phyloP scores from a whole-genome alignment of 441 rosid species.

The Gossypium gossypioides region DNA sequence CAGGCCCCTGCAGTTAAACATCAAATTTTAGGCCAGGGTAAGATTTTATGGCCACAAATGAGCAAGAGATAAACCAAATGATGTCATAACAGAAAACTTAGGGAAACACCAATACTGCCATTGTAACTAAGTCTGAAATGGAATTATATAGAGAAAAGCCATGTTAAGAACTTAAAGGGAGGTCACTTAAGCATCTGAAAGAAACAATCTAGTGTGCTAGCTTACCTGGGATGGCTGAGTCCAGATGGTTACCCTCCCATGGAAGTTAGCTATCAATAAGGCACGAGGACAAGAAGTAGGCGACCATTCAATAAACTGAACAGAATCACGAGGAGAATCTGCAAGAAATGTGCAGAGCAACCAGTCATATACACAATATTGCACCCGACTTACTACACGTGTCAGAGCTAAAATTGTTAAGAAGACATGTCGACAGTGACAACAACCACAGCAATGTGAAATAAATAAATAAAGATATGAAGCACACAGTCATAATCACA shows the following conservation, averaged over 20 bases:
- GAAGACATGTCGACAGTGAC: neutral
- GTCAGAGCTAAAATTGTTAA: neutral
- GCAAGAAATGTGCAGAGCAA: slow-evolving; percentile 20
- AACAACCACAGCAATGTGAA: neutral
- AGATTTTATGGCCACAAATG: slow-evolving; percentile 6
- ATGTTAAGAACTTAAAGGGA: slow-evolving; percentile 7
- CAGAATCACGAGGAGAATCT: slow-evolving; percentile 99
- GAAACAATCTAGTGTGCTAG: slow-evolving; percentile 9
- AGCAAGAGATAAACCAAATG: neutral
- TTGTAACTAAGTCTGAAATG: neutral
- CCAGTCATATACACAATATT: neutral
- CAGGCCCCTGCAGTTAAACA: slow-evolving; percentile 56
- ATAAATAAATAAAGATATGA: neutral
- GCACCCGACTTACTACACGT: neutral
- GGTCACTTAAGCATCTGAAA: slow-evolving; percentile 5
- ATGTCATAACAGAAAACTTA: neutral
- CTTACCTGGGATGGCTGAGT: slow-evolving; percentile 89
- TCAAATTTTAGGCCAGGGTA: slow-evolving; percentile 6
- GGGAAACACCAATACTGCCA: slow-evolving; percentile 7
- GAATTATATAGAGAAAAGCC: neutral
- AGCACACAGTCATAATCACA: neutral
- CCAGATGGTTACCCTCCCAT: slow-evolving; percentile 96
- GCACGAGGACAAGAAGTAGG: slow-evolving; percentile 94
- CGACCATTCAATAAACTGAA: slow-evolving; percentile 97
- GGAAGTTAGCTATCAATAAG: slow-evolving; percentile 83